Conservation (phyloP, 495 filamentous ascomycete genomes). For the Cryomyces minteri region DNA sequence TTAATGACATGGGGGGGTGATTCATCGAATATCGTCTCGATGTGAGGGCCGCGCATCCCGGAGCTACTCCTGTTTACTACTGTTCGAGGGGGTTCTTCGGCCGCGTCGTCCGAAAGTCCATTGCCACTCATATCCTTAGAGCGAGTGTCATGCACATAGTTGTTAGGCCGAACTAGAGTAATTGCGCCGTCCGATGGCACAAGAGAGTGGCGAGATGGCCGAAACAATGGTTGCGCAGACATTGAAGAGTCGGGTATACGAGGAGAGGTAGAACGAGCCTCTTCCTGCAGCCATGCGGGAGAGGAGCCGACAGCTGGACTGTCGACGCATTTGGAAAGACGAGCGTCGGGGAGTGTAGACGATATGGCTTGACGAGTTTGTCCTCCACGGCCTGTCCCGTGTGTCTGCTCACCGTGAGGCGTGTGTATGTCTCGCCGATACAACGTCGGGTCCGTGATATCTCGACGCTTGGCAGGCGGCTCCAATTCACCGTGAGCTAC, state of each 20-base stretch:
- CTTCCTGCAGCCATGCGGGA: background rate
- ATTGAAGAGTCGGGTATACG: background rate
- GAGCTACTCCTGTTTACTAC: constrained; percentile 45
- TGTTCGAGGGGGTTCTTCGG: constrained; percentile 83
- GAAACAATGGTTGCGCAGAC: constrained; percentile 6
- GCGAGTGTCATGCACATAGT: constrained; percentile 51
- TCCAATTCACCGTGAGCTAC: constrained; percentile 9
- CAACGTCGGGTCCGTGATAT: constrained; percentile 14
- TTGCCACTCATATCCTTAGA: constrained; percentile 74
- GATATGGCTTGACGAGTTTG: no score
- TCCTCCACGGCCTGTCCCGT: no score
- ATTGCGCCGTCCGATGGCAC: constrained; percentile 55
- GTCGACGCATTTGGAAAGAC: no score
- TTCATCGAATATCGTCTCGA: constrained; percentile 81
- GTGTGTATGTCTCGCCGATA: background rate
- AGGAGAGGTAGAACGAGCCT: background rate
- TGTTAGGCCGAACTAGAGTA: constrained; percentile 69
- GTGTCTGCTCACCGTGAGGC: background rate
- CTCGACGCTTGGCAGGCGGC: constrained; percentile 14
- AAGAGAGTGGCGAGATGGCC: constrained; percentile 15
- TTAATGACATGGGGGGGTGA: constrained; percentile 35
- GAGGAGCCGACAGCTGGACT: background rate
- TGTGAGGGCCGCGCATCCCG: constrained; percentile 34
- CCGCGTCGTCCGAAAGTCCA: constrained; percentile 73
- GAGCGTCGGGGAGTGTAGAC: no score